Percentiles rank a stretch among this genome's conserved stretches.
These are phyloP conservation scores for Arthrocladium fulminans DNA, from an alignment of 2,329 filamentous ascomycete genomes.

Conservation along the genomic window DNA sequence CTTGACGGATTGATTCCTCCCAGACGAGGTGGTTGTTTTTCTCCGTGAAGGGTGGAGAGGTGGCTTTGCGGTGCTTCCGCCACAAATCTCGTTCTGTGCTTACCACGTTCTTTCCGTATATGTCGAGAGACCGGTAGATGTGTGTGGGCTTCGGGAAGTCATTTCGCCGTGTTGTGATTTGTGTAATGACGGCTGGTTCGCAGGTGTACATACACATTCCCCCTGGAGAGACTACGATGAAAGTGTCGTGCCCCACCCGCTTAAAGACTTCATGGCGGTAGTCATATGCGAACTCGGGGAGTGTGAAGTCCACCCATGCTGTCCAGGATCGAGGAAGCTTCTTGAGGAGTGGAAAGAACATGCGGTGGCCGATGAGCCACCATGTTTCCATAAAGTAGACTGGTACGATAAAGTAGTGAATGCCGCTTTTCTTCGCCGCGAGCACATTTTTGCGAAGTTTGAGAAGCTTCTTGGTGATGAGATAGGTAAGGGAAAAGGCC, in stretches of 20 bases:
- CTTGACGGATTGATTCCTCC: conserved; percentile 54
- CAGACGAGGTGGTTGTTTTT: conserved; percentile 63
- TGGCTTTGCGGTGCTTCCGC: conserved; percentile 65
- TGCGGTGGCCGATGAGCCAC: conserved; percentile 38
- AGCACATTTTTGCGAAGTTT: conserved; percentile 15
- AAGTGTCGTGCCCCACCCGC: conserved; percentile 50
- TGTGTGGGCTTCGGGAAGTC: conserved; percentile 62
- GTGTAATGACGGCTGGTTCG: conserved; percentile 56
- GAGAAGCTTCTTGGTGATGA: neutral
- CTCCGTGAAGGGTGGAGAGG: conserved; percentile 65
- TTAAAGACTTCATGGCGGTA: conserved; percentile 43
- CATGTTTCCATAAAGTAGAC: conserved; percentile 32
- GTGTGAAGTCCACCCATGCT: conserved; percentile 36
- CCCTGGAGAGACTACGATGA: conserved; percentile 54
- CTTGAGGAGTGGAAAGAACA: conserved; percentile 38
- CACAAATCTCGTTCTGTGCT: conserved; percentile 60
- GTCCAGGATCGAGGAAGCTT: conserved; percentile 35
- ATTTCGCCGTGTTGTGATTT: conserved; percentile 58
- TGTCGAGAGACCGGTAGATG: conserved; percentile 50
- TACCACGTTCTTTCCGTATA: conserved; percentile 65
- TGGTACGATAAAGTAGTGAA: conserved; percentile 24
- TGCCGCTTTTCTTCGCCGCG: conserved; percentile 24
- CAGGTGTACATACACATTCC: conserved; percentile 48
- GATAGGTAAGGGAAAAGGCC: conserved; percentile 8
- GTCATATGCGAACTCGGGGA: conserved; percentile 22